Base-by-base conservation (phyloP, 352 stramenopile genomes). In the Pythium aristosporum region DNA sequence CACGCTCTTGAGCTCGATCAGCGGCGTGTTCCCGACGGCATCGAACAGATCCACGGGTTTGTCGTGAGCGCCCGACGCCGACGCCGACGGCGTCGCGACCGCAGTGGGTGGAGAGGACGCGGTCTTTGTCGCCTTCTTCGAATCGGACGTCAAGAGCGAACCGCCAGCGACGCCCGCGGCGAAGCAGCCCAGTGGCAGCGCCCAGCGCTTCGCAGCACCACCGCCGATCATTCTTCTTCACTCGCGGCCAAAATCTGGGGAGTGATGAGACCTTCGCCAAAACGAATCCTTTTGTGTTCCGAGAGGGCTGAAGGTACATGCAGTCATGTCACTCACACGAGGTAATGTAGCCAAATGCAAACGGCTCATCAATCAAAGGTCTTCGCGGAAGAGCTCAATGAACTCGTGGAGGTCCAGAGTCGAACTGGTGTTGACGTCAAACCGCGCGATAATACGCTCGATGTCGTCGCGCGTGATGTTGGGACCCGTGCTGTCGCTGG, bases 361-460 rank as follows among this genome's bases (percentile, higher is more conserved):
- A 28, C 50, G 44, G n/a, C n/a, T 30, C n/a, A 50, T 25, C 37
- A 42, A 46, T 70, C 76, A 90, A 23, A 77, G 71, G 15, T 88
- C 82, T 50, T 91, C 85, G 13, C 81, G 74, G 56, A 94, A 91
- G 42, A 94, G 80, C 67, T 91, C 79, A 46, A 90, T 82, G 57
- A 94, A 94, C 65, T 94, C 82, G 59, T 79, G 30, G 11, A 94
- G 68, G 68, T 94, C 80, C 37, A 94, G 73, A 7, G 79, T 79
- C 25, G 79, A 75, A 63, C 89, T 94, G 49, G 82, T 81, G 60
- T 94, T 83, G 5, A 75, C 63, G 65, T 93, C 85, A 55, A 91
- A 94, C 53, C 79, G 67, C n/a, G 77, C 79, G 48, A 94, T 86
- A 62, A 94, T 89, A 46, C 80, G 77, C 43, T 67, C 63, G 28